Conservation (phyloP, 2,329 filamentous ascomycete species). For the Fusarium sp. region DNA sequence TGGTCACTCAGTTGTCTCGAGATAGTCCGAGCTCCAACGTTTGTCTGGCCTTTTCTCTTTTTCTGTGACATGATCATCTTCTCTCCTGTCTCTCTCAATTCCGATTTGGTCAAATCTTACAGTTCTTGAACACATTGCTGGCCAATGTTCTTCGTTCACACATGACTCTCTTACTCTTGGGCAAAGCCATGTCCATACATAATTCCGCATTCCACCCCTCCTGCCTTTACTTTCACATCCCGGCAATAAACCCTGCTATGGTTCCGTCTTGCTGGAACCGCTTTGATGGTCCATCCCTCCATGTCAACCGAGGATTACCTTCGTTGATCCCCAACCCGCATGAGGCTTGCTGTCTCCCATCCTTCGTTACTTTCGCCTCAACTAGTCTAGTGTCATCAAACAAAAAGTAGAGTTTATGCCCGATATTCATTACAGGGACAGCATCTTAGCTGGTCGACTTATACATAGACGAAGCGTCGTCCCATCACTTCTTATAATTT, state of each 20-base stretch:
- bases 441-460: slow-evolving; percentile 29
- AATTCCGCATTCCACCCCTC: slow-evolving; percentile 39
- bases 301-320: slow-evolving; percentile 37
- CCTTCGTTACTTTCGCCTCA: slow-evolving; percentile 51
- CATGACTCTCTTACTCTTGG: slow-evolving; percentile 9
- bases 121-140: background rate
- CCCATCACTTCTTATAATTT: slow-evolving; percentile 19
- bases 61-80: slow-evolving; percentile 25
- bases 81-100: slow-evolving; percentile 4
- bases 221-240: slow-evolving; percentile 29
- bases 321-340: slow-evolving; percentile 36
- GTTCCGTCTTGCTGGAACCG: slow-evolving; percentile 44
- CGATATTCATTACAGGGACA: slow-evolving; percentile 12
- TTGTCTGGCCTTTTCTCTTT: slow-evolving; percentile 6
- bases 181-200: slow-evolving; percentile 30
- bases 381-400: slow-evolving; percentile 48
- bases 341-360: slow-evolving; percentile 40
- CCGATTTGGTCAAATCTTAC: background rate
- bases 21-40: slow-evolving; percentile 26
- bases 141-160: slow-evolving; percentile 11
- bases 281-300: slow-evolving; percentile 36
- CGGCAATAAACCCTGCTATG: slow-evolving; percentile 37
- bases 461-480: slow-evolving; percentile 36
- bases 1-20: slow-evolving; percentile 28
- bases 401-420: slow-evolving; percentile 33